phyloP scores from a whole-genome alignment of 305 asterid genomes.

The Fraxinus xanthoxyloides region DNA sequence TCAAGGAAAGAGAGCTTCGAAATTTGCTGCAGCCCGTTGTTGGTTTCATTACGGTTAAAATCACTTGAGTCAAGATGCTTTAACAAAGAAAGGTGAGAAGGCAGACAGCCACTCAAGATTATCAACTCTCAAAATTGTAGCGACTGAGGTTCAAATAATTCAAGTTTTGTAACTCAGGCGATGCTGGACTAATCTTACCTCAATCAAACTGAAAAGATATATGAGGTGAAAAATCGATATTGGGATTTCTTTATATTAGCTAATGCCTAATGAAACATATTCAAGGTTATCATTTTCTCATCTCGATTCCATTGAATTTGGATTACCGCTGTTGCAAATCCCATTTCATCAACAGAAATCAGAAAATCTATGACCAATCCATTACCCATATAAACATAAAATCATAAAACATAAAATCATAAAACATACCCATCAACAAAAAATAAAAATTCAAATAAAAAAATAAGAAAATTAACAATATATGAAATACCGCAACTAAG shows the following conservation, averaged over 20 bases:
- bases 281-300: background rate
- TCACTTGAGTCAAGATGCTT: background rate
- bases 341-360: too few relatives aligned
- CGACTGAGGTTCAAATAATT: background rate
- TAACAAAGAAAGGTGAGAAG: background rate
- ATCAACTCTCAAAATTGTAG: background rate
- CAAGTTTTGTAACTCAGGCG: too few relatives aligned
- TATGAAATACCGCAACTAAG: background rate
- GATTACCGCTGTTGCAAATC: background rate
- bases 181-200: too few relatives aligned
- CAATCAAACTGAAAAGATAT: background rate
- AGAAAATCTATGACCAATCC: too few relatives aligned
- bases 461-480: background rate
- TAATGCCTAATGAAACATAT: background rate
- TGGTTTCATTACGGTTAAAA: background rate
- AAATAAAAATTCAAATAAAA: too few relatives aligned
- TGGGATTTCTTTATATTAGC: background rate
- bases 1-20: background rate
- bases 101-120: background rate
- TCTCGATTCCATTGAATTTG: background rate
- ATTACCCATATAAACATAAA: too few relatives aligned
- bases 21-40: background rate
- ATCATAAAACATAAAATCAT: too few relatives aligned
- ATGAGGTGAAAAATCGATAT: background rate
- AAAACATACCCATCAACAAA: too few relatives aligned